Percentiles rank a stretch among this genome's conserved stretches.
Conservation (phyloP, 1,284 basidiomycete genomes). For the Phellinidium pouzarii region DNA sequence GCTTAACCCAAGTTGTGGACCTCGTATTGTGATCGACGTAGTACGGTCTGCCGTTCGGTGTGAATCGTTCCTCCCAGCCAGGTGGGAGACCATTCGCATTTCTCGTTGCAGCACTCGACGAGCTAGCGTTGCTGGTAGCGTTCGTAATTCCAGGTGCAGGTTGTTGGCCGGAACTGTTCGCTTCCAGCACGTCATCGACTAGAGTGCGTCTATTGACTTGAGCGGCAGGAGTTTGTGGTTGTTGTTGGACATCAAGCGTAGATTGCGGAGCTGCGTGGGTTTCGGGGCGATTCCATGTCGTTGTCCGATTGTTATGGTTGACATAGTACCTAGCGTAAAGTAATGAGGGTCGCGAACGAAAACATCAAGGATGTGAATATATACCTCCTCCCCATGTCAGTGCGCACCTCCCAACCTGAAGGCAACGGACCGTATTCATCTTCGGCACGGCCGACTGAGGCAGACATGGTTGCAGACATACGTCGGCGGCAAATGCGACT, state of each 20-base stretch:
- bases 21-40: conserved; percentile 91
- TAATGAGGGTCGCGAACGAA: not conserved
- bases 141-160: conserved; percentile 26
- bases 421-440: conserved; percentile 78
- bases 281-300: conserved; percentile 84
- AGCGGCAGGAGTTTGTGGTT: conserved; percentile 29
- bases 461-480: conserved; percentile 3
- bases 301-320: conserved; percentile 88
- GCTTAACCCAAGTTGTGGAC: conserved; percentile 95
- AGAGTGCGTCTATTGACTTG: conserved; percentile 51
- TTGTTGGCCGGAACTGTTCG: conserved; percentile 29
- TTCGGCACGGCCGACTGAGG: not conserved
- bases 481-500: not conserved
- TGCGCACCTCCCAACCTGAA: conserved; percentile 87
- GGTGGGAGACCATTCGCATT: conserved; percentile 70
- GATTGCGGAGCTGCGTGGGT: conserved; percentile 20
- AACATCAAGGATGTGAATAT: not conserved
- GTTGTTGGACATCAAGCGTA: not conserved
- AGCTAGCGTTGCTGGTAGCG: conserved; percentile 29
- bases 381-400: conserved; percentile 85
- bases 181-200: conserved; percentile 57
- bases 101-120: conserved; percentile 46
- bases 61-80: conserved; percentile 98
- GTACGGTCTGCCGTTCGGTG: conserved; percentile 95
- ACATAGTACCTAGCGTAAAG: conserved; percentile 48